These are phyloP conservation scores for Rauvolfia tetraphylla DNA, from an alignment of 257 asterid species.

Conservation along the genomic window DNA sequence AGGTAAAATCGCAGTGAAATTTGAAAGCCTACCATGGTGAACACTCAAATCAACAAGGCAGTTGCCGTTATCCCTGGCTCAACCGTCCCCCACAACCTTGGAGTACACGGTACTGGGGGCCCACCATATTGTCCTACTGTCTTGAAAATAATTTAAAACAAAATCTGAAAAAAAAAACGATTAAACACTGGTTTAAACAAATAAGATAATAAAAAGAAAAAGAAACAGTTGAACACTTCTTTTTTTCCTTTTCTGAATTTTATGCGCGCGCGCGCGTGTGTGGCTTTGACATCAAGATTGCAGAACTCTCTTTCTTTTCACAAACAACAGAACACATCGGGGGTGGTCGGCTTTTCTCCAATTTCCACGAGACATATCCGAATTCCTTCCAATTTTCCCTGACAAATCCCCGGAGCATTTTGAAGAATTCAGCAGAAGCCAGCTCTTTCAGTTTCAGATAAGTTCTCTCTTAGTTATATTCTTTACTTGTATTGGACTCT, in stretches of 20 bases:
- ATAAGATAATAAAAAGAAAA: not conserved
- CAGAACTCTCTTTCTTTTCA: slow-evolving; percentile 24
- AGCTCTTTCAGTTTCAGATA: slow-evolving; percentile 36
- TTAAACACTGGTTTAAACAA: not conserved
- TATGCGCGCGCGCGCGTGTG: slow-evolving; percentile 17
- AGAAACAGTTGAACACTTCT: not conserved
- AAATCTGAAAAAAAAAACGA: not conserved
- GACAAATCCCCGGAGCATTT: slow-evolving; percentile 24
- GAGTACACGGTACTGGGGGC: slow-evolving; percentile 43
- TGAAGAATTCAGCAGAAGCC: slow-evolving; percentile 49
- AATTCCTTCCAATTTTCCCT: slow-evolving; percentile 24
- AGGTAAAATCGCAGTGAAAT: no score
- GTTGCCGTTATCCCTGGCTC: not conserved
- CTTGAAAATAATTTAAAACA: not conserved
- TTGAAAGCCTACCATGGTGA: not conserved
- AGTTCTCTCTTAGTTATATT: slow-evolving; percentile 25
- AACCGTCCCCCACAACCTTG: slow-evolving; percentile 42
- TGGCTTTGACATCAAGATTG: slow-evolving; percentile 49
- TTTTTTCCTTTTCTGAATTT: not conserved
- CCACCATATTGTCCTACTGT: slow-evolving; percentile 20
- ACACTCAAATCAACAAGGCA: slow-evolving; percentile 13
- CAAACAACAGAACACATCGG: slow-evolving; percentile 15
- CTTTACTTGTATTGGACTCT: slow-evolving; percentile 18
- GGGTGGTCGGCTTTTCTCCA: slow-evolving; percentile 27
- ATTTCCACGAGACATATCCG: slow-evolving; percentile 26